Conservation (phyloP, 179 eudicot genomes). For the Beta lomatogona region DNA sequence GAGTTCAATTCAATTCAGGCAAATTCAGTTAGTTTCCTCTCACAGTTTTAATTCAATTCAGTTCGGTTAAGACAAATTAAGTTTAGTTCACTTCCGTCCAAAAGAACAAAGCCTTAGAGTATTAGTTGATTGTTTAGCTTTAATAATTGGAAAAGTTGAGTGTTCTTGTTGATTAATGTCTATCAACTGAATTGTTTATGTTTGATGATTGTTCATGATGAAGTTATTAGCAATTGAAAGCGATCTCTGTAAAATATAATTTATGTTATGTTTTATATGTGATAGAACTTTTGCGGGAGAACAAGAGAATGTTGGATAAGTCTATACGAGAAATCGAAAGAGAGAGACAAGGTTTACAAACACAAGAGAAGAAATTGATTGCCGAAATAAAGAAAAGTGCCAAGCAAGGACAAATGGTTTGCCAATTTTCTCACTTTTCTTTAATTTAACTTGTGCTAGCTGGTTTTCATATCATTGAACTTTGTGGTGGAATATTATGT, state of each 20-base stretch:
- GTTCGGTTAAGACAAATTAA: no score
- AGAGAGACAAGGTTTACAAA: conserved; percentile 88
- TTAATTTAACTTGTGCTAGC: not conserved
- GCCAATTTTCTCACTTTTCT: conserved; percentile 1
- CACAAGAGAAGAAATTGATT: conserved; percentile 86
- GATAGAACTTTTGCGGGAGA: conserved; percentile 92
- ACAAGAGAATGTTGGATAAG: conserved; percentile 95
- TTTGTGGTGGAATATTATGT: not conserved
- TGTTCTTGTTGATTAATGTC: not conserved
- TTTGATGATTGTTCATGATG: not conserved
- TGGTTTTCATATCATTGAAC: not conserved
- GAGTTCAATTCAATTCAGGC: no score
- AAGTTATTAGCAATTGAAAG: not conserved
- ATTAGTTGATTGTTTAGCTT: not conserved
- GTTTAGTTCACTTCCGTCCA: no score
- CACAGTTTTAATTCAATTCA: no score
- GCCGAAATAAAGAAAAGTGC: conserved; percentile 84
- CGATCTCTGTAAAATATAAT: not conserved
- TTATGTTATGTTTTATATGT: conserved; percentile 16
- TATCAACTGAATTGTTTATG: not conserved
- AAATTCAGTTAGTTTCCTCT: no score
- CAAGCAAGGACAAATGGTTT: conserved; percentile 95
- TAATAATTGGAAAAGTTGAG: not conserved
- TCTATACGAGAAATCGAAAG: conserved; percentile 96
- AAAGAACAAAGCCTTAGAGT: not conserved